Percentiles rank a stretch among this genome's conserved stretches.
phyloP scores from a whole-genome alignment of 2,329 filamentous ascomycete genomes.

The Aciculosporium take region DNA sequence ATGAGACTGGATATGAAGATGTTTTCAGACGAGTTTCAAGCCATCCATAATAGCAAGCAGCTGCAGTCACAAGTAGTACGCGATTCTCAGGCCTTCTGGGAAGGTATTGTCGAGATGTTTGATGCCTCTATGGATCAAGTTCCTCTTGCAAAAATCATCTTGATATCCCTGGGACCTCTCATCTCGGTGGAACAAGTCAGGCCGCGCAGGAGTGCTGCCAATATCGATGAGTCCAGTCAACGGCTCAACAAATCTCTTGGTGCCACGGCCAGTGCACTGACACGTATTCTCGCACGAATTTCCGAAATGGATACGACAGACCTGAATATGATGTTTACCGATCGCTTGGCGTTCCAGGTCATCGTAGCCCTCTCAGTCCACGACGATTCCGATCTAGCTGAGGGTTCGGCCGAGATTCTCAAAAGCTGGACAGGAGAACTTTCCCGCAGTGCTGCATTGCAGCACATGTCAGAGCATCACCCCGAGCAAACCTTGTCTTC shows the following conservation, averaged over 20 bases:
- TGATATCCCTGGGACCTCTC: conserved; percentile 56
- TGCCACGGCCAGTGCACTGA: conserved; percentile 43
- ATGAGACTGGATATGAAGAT: conserved; percentile 30
- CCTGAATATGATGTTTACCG: conserved; percentile 54
- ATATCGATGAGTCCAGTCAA: conserved; percentile 28
- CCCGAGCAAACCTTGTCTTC: conserved; percentile 26
- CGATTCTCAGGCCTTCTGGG: conserved; percentile 39
- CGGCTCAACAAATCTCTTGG: conserved; percentile 64
- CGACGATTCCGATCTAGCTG: conserved; percentile 63
- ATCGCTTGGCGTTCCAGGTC: conserved; percentile 53
- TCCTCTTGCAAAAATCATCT: conserved; percentile 58
- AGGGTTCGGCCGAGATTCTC: conserved; percentile 67
- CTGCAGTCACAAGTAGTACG: conserved; percentile 55
- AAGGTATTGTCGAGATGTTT: conserved; percentile 51
- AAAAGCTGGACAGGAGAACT: conserved; percentile 65
- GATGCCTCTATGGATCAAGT: conserved; percentile 57
- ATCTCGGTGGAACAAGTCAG: conserved; percentile 63
- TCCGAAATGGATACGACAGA: conserved; percentile 60
- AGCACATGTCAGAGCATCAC: conserved; percentile 25
- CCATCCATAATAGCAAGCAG: conserved; percentile 44
- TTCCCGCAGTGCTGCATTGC: conserved; percentile 26
- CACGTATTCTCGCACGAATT: conserved; percentile 62
- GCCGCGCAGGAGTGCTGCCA: conserved; percentile 31
- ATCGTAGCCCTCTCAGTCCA: conserved; percentile 71
- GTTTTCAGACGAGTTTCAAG: conserved; percentile 31